These are phyloP conservation scores for Vishniacozyma victoriae DNA, from an alignment of 768 basidiomycete species.

Conservation along the genomic window DNA sequence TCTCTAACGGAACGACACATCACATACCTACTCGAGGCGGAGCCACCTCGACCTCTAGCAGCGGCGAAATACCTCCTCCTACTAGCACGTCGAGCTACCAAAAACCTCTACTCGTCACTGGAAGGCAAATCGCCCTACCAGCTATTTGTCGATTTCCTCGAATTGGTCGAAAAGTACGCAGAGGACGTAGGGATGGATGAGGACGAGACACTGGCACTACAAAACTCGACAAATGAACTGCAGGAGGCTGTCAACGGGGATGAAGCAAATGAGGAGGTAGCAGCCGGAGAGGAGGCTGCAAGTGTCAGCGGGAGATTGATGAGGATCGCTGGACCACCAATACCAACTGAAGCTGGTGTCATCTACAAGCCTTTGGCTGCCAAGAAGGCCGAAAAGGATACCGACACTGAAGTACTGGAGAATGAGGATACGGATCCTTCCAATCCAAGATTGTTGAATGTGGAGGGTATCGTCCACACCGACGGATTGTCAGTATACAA, in stretches of 20 bases:
- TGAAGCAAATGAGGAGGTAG: constrained; percentile 45
- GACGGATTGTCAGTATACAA: constrained; percentile 87
- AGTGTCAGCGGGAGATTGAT: constrained; percentile 61
- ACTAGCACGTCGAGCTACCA: constrained; percentile 73
- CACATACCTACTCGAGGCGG: constrained; percentile 55
- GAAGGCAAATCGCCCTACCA: constrained; percentile 96
- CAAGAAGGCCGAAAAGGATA: constrained; percentile 8
- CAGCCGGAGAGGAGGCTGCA: constrained; percentile 37
- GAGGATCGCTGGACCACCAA: constrained; percentile 64
- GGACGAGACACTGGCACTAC: constrained; percentile 62
- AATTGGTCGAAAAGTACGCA: constrained; percentile 79
- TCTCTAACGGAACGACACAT: constrained; percentile 49
- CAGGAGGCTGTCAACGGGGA: constrained; percentile 46
- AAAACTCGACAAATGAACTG: constrained; percentile 45
- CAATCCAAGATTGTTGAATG: constrained; percentile 66
- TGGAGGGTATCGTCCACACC: constrained; percentile 74
- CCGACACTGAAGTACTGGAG: constrained; percentile 48
- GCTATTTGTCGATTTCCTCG: constrained; percentile 83
- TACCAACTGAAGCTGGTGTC: constrained; percentile 50
- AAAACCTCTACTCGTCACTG: constrained; percentile 74
- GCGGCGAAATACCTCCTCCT: constrained; percentile 84
- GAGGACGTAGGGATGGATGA: constrained; percentile 89
- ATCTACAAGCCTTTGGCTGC: constrained; percentile 50
- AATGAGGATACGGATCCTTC: constrained; percentile 79
- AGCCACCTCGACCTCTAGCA: constrained; percentile 73